Evolutionary conservation across 306 rosid genomes (phyloP).

Genomic region (Sphenostylis stenocarpa): DNA sequence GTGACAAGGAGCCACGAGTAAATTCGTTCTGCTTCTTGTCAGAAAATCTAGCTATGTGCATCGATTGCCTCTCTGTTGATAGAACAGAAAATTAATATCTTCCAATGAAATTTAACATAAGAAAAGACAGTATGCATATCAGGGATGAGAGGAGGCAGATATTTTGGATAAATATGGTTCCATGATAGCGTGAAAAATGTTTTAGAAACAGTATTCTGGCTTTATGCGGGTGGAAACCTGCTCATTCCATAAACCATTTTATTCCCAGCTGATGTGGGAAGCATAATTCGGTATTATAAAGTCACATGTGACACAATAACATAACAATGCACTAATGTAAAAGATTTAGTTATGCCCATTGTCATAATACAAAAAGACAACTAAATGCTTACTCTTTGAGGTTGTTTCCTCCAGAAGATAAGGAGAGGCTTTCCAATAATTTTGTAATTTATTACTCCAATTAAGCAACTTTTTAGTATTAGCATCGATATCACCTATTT

Average conservation of each 20-base stretch:
- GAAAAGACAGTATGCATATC: background rate
- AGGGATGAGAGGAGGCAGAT: background rate
- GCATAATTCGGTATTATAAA: background rate
- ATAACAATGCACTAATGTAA: background rate
- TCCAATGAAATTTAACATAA: constrained; percentile 9
- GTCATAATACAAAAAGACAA: constrained; percentile 4
- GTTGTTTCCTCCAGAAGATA: constrained; percentile 46
- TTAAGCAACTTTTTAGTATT: constrained; percentile 22
- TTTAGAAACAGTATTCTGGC: background rate
- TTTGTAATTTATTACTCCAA: constrained; percentile 24
- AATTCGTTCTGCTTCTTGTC: constrained; percentile 39
- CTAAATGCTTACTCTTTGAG: constrained; percentile 38
- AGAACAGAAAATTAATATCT: constrained; percentile 1
- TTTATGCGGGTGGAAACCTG: background rate
- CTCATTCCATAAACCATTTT: background rate
- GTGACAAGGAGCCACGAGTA: constrained; percentile 59
- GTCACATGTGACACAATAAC: constrained; percentile 15
- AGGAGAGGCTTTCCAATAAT: constrained; percentile 56
- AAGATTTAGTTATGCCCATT: background rate
- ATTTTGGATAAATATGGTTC: background rate
- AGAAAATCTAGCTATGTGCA: constrained; percentile 50
- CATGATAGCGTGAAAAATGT: background rate
- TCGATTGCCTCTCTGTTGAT: constrained; percentile 47
- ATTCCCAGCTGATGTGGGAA: background rate
- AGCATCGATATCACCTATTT: constrained; percentile 18